These are phyloP conservation scores for Pterocarpus macrocarpus DNA, from an alignment of 306 rosid species.

Conservation along the genomic window DNA sequence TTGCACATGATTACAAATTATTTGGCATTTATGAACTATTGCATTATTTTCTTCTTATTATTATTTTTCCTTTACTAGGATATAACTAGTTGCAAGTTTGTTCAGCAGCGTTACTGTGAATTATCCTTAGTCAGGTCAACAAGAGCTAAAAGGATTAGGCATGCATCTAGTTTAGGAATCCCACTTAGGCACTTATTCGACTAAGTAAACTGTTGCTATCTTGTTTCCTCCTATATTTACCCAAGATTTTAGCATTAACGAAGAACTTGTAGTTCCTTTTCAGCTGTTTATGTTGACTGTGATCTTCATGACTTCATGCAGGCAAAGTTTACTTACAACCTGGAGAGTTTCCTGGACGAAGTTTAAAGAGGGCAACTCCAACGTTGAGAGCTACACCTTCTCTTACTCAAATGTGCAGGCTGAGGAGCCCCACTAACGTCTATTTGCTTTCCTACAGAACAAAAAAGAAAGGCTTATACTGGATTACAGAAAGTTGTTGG, in stretches of 20 bases:
- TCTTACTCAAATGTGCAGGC: slow-evolving; percentile 60
- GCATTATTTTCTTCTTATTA: not conserved
- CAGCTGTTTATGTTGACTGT: slow-evolving; percentile 29
- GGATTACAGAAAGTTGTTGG: slow-evolving; percentile 23
- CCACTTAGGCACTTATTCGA: not conserved
- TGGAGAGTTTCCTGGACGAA: slow-evolving; percentile 78
- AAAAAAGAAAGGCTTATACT: slow-evolving; percentile 17
- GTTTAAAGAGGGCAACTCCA: slow-evolving; percentile 53
- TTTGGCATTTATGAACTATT: not conserved
- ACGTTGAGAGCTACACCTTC: slow-evolving; percentile 50
- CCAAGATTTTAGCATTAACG: slow-evolving; percentile 15
- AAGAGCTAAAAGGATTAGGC: slow-evolving; percentile 22
- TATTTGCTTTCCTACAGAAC: slow-evolving; percentile 18
- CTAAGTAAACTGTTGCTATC: slow-evolving; percentile 21
- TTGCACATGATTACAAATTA: slow-evolving; percentile 30
- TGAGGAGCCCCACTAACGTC: slow-evolving; percentile 52
- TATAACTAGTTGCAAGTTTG: slow-evolving; percentile 2
- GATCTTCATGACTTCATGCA: slow-evolving; percentile 53
- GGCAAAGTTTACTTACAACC: slow-evolving; percentile 64
- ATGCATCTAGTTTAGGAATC: slow-evolving; percentile 31
- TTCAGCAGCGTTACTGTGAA: not conserved
- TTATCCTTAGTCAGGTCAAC: not conserved
- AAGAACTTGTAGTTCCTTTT: slow-evolving; percentile 28
- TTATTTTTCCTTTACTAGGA: slow-evolving; percentile 5
- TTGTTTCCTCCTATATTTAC: slow-evolving; percentile 16